Percentiles rank a stretch among this genome's conserved stretches.
Evolutionary conservation across 2,329 filamentous ascomycete genomes (phyloP).

Genomic region (Pseudogymnoascus sp.): DNA sequence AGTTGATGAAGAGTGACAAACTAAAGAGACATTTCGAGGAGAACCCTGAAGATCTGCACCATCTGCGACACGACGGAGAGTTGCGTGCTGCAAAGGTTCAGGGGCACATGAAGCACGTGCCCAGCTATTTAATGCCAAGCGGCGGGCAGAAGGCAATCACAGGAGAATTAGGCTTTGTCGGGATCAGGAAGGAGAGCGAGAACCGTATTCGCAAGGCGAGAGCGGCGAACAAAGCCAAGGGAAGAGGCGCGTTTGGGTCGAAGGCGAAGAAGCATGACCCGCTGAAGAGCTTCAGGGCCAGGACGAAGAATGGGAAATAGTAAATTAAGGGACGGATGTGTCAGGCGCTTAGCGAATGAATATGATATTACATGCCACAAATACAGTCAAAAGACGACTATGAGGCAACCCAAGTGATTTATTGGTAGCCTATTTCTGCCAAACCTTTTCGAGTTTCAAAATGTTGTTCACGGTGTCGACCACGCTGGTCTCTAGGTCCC

Average conservation of each 20-base stretch:
- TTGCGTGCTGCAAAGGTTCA: constrained; percentile 76
- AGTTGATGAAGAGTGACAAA: constrained; percentile 89
- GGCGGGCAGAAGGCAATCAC: constrained; percentile 64
- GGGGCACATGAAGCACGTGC: constrained; percentile 86
- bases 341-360: constrained; percentile 3
- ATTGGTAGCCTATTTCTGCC: background rate
- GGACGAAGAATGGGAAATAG: constrained; percentile 59
- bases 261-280: constrained; percentile 63
- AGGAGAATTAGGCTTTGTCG: constrained; percentile 68
- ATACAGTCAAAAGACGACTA: background rate
- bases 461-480: constrained; percentile 24
- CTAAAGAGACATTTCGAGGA: constrained; percentile 94
- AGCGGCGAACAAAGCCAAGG: constrained; percentile 39
- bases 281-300: constrained; percentile 76
- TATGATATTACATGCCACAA: background rate
- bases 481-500: constrained; percentile 23
- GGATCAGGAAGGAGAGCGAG: constrained; percentile 48
- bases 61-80: constrained; percentile 85
- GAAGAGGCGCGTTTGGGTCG: constrained; percentile 39
- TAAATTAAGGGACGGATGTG: background rate
- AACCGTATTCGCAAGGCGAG: constrained; percentile 38
- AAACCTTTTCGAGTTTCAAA: constrained; percentile 23
- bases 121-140: constrained; percentile 80
- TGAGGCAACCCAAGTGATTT: background rate
- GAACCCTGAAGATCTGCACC: constrained; percentile 80